These are phyloP conservation scores for Platanus orientalis DNA, from an alignment of 164 flowering plant species.

Conservation along the genomic window DNA sequence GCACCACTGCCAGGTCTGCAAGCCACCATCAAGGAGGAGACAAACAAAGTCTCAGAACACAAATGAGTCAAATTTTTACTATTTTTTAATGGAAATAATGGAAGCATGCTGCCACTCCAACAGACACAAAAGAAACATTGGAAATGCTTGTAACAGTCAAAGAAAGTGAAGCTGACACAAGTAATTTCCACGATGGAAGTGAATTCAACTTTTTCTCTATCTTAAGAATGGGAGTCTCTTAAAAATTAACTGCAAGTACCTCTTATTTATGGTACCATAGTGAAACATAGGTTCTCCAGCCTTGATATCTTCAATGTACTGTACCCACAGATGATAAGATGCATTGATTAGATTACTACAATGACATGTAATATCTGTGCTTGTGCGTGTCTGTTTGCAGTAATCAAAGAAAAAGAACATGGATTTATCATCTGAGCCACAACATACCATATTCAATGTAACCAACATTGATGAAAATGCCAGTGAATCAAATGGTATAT, in stretches of 20 bases:
- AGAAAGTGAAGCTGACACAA: neutral
- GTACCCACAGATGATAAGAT: constrained; percentile 17
- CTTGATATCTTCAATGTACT: constrained; percentile 80
- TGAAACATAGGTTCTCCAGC: constrained; percentile 67
- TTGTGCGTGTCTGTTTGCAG: neutral
- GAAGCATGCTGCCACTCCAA: neutral
- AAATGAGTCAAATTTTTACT: neutral
- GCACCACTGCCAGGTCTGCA: constrained; percentile 74
- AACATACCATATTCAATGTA: constrained; percentile 71
- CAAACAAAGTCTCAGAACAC: constrained; percentile 3
- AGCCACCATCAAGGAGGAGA: constrained; percentile 5
- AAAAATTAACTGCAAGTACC: too few species aligned
- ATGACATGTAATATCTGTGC: neutral
- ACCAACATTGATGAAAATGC: constrained; percentile 92
- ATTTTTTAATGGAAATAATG: neutral
- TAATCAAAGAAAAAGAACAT: neutral
- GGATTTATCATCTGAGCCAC: too few species aligned
- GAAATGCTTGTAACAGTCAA: too few species aligned
- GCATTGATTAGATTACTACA: neutral
- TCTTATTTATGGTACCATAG: constrained; percentile 82
- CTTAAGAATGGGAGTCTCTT: too few species aligned
- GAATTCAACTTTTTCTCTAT: neutral
- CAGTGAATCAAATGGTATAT: constrained; percentile 84
- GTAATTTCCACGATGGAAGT: too few species aligned
- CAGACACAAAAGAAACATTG: neutral